Evolutionary conservation across 768 basidiomycete species (phyloP), one percentile per base, ranked within the genome.

Genomic region (Strobilomyces dryophilus): DNA sequence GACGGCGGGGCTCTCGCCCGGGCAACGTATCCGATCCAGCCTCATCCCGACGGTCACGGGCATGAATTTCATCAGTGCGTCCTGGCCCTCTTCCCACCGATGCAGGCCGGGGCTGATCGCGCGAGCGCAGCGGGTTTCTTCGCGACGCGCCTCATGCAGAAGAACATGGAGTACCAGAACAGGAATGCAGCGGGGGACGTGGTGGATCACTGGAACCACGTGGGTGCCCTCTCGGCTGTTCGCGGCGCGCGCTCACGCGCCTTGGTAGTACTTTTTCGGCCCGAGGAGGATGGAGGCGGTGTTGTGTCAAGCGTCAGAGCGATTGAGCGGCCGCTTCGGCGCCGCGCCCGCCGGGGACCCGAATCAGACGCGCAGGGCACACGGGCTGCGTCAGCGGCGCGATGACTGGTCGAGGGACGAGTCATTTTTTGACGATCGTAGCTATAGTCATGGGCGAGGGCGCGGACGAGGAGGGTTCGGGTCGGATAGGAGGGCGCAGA

Each of bases 191-290:
- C 75, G 12, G 71, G 69, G 10, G 68, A 78, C 18, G 49, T 77
- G 1, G 62, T 82, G 15, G 75, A 77, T 47, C 64, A 67, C 49
- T 82, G 80, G 80, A 82, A 82, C 52, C 71, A 77, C 37, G 80
- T 80, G 20, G 5, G 65, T 63, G 24, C 9, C 1, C 21, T 17
- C 17, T 2, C 0, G 2, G 29, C 6, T n/a, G 10, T 12, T 3
- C 4, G n/a, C 42, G 17, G 4, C 4, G n/a, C 42, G 17, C 4
- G 21, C 41, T 42, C 15, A n/a, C 26, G 2, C 24, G 5, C 26
- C 15, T 3, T 4, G 29, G 2, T 42, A 80, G 79, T 69, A 73
- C 65, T 80, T 79, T 68, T 80, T 80, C 52, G 71, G 73, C 40
- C 75, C 73, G 12, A 73, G 79, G 12, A 57, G 63, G 53, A 70